Evolutionary conservation across 73 alveolate genomes (phyloP).

Genomic region (Breviolum minutum): DNA sequence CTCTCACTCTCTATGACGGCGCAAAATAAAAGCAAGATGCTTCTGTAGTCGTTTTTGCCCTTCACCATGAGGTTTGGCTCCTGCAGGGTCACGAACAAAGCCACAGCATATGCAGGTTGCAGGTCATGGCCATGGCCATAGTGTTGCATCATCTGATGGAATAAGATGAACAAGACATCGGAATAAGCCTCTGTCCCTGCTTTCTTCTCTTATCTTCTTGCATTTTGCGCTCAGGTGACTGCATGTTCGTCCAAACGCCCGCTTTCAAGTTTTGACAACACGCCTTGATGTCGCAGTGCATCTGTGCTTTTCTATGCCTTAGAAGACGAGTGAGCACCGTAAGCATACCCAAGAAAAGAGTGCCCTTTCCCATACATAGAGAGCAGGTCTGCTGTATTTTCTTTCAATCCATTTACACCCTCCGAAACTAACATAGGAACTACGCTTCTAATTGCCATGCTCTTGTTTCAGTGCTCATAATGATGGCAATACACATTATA

Average conservation of each 20-base stretch:
- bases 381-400: no score
- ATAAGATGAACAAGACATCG: neutral
- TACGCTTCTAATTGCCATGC: no score
- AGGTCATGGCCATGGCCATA: neutral
- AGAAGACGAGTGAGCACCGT: neutral
- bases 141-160: no score
- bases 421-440: neutral
- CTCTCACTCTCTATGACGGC: neutral
- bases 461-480: no score
- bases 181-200: neutral
- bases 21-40: neutral
- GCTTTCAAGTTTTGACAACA: neutral
- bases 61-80: constrained; percentile 86
- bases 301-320: constrained; percentile 89
- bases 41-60: neutral
- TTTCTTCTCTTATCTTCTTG: no score
- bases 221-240: no score
- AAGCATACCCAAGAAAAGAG: no score
- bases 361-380: no score
- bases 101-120: neutral
- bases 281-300: constrained; percentile 93
- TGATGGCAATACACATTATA: no score
- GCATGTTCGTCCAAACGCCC: neutral
- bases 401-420: no score
- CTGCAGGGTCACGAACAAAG: neutral